Evolutionary conservation across 2,329 filamentous ascomycete genomes (phyloP).

Genomic region (Fusarium haematococcum): DNA sequence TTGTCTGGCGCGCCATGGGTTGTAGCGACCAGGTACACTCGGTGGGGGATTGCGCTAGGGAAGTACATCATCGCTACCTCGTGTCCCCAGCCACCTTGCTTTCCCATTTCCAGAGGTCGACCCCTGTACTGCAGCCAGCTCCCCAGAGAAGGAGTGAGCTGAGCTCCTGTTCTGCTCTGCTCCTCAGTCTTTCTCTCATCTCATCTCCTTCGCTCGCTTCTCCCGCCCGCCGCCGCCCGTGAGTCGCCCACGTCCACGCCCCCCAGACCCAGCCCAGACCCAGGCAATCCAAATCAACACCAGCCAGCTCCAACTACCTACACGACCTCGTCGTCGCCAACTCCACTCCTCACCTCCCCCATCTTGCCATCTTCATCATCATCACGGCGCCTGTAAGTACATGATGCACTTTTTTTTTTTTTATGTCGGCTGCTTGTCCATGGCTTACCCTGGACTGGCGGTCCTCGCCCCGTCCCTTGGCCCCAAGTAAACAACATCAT

Average conservation of each 20-base stretch:
- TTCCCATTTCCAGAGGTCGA: slow-evolving; percentile 7
- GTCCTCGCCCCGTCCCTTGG: not conserved
- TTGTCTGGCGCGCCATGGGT: not conserved
- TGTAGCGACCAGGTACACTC: slow-evolving; percentile 22
- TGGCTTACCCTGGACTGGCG: slow-evolving; percentile 30
- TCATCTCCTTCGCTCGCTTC: slow-evolving; percentile 32
- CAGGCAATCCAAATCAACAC: slow-evolving; percentile 39
- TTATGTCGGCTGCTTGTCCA: not conserved
- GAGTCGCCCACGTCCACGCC: not conserved
- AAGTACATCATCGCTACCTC: slow-evolving; percentile 21
- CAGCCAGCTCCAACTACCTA: slow-evolving; percentile 10
- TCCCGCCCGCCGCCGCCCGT: not conserved
- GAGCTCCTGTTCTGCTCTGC: slow-evolving; percentile 19
- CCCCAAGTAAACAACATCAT: slow-evolving; percentile 17
- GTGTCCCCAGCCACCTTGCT: slow-evolving; percentile 32
- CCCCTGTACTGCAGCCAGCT: slow-evolving; percentile 24
- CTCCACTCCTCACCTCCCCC: slow-evolving; percentile 39
- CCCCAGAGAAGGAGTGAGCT: slow-evolving; percentile 10
- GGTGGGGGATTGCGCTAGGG: not conserved
- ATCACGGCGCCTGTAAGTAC: slow-evolving; percentile 40
- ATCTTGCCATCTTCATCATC: slow-evolving; percentile 40
- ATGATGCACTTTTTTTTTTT: slow-evolving; percentile 1
- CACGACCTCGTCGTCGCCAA: slow-evolving; percentile 29
- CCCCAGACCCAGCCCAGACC: slow-evolving; percentile 21
- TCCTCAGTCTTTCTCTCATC: slow-evolving; percentile 10